Percentiles rank a stretch among this genome's conserved stretches.
Conservation (phyloP, 345 rosid species). For the Sonneratia alba region DNA sequence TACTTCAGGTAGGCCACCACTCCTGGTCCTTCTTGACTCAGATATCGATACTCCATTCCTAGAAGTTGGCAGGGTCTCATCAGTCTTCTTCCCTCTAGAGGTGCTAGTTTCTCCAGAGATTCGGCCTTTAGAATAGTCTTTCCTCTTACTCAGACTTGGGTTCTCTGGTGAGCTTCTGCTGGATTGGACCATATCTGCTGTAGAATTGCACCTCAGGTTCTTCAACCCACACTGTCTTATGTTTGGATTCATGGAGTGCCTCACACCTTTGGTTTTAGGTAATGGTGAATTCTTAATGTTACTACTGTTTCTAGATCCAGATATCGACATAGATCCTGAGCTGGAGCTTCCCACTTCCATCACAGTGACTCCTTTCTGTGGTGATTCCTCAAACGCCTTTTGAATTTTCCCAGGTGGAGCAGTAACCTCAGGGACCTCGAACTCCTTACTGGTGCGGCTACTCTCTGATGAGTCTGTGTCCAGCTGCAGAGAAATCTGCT, state of each 20-base stretch:
- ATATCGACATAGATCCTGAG: conserved; percentile 22
- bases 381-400: conserved; percentile 25
- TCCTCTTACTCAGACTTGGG: conserved; percentile 32
- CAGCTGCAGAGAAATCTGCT: conserved; percentile 33
- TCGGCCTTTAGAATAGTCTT: conserved; percentile 36
- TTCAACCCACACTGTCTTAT: conserved; percentile 33
- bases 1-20: conserved; percentile 26
- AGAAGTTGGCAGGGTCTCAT: conserved; percentile 24
- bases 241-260: conserved; percentile 25
- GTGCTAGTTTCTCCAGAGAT: conserved; percentile 57
- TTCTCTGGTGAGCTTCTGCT: conserved; percentile 35
- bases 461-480: conserved; percentile 65
- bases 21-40: conserved; percentile 51
- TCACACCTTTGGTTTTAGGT: conserved; percentile 30
- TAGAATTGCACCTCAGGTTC: conserved; percentile 46
- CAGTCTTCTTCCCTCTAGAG: conserved; percentile 48
- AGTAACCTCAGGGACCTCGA: conserved; percentile 29
- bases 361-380: conserved; percentile 17
- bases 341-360: conserved; percentile 43
- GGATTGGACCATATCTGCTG: conserved; percentile 37
- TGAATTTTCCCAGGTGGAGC: conserved; percentile 33
- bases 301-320: conserved; percentile 36
- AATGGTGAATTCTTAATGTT: conserved; percentile 21
- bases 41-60: conserved; percentile 39
- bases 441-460: conserved; percentile 45